Percentiles rank a stretch among this genome's conserved stretches.
Conservation (phyloP, 257 asterid genomes). For the Linderniella brevidens region DNA sequence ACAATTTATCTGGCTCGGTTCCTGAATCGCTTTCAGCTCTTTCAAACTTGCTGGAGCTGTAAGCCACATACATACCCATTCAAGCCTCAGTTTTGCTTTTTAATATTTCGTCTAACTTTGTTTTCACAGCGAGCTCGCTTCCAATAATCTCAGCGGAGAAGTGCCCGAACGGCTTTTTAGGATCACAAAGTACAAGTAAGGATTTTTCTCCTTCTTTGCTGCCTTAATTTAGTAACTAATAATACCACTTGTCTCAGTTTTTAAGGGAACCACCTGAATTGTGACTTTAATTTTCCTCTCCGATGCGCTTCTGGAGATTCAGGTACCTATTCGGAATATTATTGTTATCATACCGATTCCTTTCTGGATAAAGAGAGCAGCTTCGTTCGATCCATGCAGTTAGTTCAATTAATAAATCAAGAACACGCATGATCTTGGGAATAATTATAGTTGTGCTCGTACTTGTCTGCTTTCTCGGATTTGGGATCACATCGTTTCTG, state of each 20-base stretch:
- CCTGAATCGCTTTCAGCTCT: constrained; percentile 72
- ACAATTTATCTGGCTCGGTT: constrained; percentile 56
- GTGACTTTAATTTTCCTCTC: neutral
- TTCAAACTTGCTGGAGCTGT: constrained; percentile 42
- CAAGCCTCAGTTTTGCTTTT: too few species aligned
- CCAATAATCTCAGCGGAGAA: constrained; percentile 53
- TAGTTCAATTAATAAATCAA: too few species aligned
- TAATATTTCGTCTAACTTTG: constrained; percentile 13
- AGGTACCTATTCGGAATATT: neutral
- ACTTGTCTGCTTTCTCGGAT: neutral
- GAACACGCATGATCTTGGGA: neutral
- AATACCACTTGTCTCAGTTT: neutral
- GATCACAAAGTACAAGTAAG: constrained; percentile 69
- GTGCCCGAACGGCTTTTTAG: constrained; percentile 55
- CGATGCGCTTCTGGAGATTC: neutral
- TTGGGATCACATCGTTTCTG: too few species aligned
- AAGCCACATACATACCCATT: constrained; percentile 11
- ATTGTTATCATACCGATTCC: too few species aligned
- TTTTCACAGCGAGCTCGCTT: constrained; percentile 69
- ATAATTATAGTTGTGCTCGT: neutral
- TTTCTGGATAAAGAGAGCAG: too few species aligned
- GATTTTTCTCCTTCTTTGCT: constrained; percentile 4
- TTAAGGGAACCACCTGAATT: constrained; percentile 3
- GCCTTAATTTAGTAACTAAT: neutral
- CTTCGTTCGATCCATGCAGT: too few species aligned